Conservation (phyloP, 352 stramenopile genomes). For the Plasmopara muralis region DNA sequence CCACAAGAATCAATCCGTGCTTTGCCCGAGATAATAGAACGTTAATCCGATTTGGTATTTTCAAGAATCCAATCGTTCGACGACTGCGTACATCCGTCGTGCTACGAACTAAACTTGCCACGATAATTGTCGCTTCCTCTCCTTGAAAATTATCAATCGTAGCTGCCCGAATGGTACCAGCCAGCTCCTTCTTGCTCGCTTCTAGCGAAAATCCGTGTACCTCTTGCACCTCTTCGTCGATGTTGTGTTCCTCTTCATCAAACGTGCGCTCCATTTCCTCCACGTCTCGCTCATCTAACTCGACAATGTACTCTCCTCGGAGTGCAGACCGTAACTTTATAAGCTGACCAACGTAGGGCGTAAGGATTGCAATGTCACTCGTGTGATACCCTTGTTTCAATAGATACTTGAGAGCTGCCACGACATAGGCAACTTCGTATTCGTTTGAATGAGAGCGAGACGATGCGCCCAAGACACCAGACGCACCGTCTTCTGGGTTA, state of each 20-base stretch:
- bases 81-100: constrained; percentile 27
- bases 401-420: constrained; percentile 65
- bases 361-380: constrained; percentile 67
- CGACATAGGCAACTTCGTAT: constrained; percentile 55
- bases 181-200: constrained; percentile 25
- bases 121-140: constrained; percentile 62
- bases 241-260: constrained; percentile 24
- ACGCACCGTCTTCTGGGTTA: constrained; percentile 29
- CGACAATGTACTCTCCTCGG: constrained; percentile 27
- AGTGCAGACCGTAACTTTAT: constrained; percentile 46
- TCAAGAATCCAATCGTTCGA: constrained; percentile 67
- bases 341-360: constrained; percentile 79
- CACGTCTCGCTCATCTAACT: constrained; percentile 35
- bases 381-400: constrained; percentile 62
- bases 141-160: constrained; percentile 77
- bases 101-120: constrained; percentile 61
- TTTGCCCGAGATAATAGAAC: constrained; percentile 59
- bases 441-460: constrained; percentile 55
- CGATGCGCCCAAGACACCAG: constrained; percentile 13
- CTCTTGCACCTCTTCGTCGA: constrained; percentile 14
- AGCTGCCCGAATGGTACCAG: constrained; percentile 32
- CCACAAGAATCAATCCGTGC: constrained; percentile 52
- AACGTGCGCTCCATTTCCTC: constrained; percentile 41
- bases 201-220: constrained; percentile 6
- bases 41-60: constrained; percentile 60